phyloP scores from a whole-genome alignment of 352 stramenopile genomes.

The Pythium brassicae region DNA sequence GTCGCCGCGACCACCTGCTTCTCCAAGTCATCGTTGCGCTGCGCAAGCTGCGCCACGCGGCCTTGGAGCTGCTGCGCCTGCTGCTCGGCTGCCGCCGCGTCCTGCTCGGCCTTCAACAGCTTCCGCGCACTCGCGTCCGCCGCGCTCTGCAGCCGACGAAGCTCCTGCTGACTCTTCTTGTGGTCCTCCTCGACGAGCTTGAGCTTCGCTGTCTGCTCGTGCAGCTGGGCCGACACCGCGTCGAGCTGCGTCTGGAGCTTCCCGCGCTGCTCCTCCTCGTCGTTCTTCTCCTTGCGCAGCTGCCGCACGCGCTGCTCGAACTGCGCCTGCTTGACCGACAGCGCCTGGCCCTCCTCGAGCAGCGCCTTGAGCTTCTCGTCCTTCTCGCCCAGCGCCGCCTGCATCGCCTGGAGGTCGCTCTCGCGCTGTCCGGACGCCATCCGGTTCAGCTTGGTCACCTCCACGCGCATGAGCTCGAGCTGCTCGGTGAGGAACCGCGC shows the following conservation, averaged over 20 bases:
- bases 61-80: slow-evolving; percentile 20
- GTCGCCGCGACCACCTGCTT: slow-evolving; percentile 37
- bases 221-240: slow-evolving; percentile 33
- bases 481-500: slow-evolving; percentile 60
- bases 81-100: slow-evolving; percentile 12
- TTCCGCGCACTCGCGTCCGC: slow-evolving; percentile 18
- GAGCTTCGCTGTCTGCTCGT: slow-evolving; percentile 40
- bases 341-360: slow-evolving; percentile 66
- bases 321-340: slow-evolving; percentile 77
- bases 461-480: slow-evolving; percentile 50
- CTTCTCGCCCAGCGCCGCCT: slow-evolving; percentile 65
- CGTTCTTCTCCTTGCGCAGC: slow-evolving; percentile 76
- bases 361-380: slow-evolving; percentile 64
- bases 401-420: slow-evolving; percentile 48
- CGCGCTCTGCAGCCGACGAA: slow-evolving; percentile 20
- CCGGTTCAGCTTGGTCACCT: slow-evolving; percentile 56
- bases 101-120: slow-evolving; percentile 29
- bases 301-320: slow-evolving; percentile 62
- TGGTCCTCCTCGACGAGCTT: slow-evolving; percentile 51
- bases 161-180: slow-evolving; percentile 32
- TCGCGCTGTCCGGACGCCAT: slow-evolving; percentile 33
- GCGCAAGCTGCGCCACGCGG: slow-evolving; percentile 24
- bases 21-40: slow-evolving; percentile 28
- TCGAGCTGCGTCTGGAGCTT: slow-evolving; percentile 58
- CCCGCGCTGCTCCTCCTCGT: slow-evolving; percentile 53